Conservation (phyloP, 257 asterid genomes). For the Forsythia viridissima region DNA sequence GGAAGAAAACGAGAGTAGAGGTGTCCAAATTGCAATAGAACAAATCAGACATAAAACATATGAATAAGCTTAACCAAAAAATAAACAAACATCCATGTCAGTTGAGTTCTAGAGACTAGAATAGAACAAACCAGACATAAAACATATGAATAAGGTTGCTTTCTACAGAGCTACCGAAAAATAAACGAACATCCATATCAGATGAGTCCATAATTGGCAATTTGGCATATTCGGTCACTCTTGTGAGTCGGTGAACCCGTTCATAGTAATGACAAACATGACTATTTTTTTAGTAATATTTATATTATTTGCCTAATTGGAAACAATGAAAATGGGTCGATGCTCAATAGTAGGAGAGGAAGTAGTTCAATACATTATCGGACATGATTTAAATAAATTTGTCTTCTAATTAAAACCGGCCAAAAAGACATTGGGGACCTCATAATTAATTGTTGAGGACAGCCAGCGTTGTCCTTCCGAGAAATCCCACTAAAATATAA, state of each 20-base stretch:
- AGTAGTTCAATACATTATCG: not conserved
- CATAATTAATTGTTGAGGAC: not conserved
- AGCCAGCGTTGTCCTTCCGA: not conserved
- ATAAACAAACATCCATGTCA: not conserved
- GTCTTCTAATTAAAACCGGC: not conserved
- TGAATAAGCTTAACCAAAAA: not conserved
- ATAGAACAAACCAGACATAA: not conserved
- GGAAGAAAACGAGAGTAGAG: not conserved
- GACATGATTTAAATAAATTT: too few relatives aligned
- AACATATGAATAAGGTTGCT: not conserved
- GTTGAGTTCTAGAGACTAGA: not conserved
- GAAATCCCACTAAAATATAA: not conserved
- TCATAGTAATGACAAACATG: not conserved
- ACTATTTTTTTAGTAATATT: not conserved
- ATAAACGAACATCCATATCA: not conserved
- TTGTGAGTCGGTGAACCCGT: not conserved
- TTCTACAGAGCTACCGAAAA: not conserved
- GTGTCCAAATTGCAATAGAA: not conserved
- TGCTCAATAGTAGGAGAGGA: not conserved
- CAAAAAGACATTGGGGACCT: not conserved
- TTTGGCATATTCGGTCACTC: not conserved
- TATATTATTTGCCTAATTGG: not conserved
- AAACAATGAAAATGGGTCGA: not conserved
- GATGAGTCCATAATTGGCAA: constrained; percentile 10
- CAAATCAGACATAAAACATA: not conserved